These are phyloP conservation scores for Cymbopogon flexuosus DNA, from an alignment of 202 grass and related monocot genomes.

Conservation along the genomic window DNA sequence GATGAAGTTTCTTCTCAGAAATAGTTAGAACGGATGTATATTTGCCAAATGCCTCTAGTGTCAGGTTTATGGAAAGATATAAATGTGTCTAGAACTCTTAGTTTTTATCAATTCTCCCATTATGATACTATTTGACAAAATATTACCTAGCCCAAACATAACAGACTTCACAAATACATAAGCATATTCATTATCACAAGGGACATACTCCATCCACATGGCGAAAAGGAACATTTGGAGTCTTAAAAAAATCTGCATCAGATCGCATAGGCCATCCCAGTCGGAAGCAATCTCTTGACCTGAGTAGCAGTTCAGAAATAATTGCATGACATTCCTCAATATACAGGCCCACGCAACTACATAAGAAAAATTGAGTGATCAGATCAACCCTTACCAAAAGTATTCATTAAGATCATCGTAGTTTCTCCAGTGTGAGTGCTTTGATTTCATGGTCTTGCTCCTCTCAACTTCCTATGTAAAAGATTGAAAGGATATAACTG, in stretches of 20 bases:
- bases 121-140: background rate
- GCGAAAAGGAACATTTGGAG: constrained; percentile 13
- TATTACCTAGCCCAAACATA: background rate
- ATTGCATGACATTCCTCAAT: constrained; percentile 4
- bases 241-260: constrained; percentile 86
- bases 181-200: constrained; percentile 1
- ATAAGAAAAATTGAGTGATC: constrained; percentile 21
- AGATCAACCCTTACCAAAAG: constrained; percentile 57
- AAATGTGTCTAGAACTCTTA: background rate
- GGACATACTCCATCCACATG: constrained; percentile 45
- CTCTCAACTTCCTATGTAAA: constrained; percentile 78
- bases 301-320: constrained; percentile 36
- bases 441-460: constrained; percentile 72
- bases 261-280: constrained; percentile 92
- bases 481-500: constrained; percentile 7
- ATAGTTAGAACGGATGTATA: constrained; percentile 11
- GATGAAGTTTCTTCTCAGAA: background rate
- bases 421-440: constrained; percentile 94
- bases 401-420: constrained; percentile 96
- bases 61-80: background rate
- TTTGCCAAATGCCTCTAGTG: background rate
- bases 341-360: background rate
- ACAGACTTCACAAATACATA: background rate
- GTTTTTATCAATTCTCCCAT: background rate
- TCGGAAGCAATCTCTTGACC: constrained; percentile 86